Conservation (phyloP, 2,329 filamentous ascomycete species). For the Corynespora cassiicola region DNA sequence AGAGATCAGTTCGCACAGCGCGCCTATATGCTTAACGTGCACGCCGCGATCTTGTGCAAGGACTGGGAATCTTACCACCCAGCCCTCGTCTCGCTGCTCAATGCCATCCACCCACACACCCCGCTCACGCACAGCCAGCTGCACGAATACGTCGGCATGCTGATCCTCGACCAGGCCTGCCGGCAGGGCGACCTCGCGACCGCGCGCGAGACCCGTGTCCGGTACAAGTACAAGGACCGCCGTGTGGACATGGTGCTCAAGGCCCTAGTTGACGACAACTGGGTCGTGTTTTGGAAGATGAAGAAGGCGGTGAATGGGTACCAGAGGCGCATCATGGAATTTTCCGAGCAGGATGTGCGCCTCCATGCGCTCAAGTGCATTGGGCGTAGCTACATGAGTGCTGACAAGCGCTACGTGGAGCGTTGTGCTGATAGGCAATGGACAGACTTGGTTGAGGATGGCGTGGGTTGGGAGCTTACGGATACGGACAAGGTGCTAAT, state of each 20-base stretch:
- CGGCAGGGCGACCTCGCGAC: slow-evolving; percentile 76
- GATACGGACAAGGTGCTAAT: slow-evolving; percentile 76
- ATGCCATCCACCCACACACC: slow-evolving; percentile 70
- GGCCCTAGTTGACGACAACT: slow-evolving; percentile 82
- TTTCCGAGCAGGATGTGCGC: slow-evolving; percentile 76
- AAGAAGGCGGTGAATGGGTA: slow-evolving; percentile 80
- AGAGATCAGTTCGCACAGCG: slow-evolving; percentile 83
- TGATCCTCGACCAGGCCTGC: slow-evolving; percentile 88
- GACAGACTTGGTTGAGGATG: slow-evolving; percentile 72
- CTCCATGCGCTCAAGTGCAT: slow-evolving; percentile 85
- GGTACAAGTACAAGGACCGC: slow-evolving; percentile 68
- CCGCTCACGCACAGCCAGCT: slow-evolving; percentile 75
- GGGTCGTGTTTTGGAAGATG: slow-evolving; percentile 76
- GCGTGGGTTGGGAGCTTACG: slow-evolving; percentile 85
- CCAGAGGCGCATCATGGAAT: slow-evolving; percentile 79
- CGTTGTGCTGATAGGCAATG: slow-evolving; percentile 72
- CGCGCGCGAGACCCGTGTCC: slow-evolving; percentile 71
- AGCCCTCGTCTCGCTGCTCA: slow-evolving; percentile 80
- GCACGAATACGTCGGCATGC: slow-evolving; percentile 79
- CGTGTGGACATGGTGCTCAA: slow-evolving; percentile 72
- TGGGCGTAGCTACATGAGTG: slow-evolving; percentile 78
- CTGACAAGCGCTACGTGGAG: slow-evolving; percentile 74
- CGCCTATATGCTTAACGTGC: slow-evolving; percentile 90
- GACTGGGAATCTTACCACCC: slow-evolving; percentile 91
- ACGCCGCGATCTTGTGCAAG: slow-evolving; percentile 78